These are phyloP conservation scores for Colletotrichum sidae DNA, from an alignment of 2,329 filamentous ascomycete species.

Conservation along the genomic window DNA sequence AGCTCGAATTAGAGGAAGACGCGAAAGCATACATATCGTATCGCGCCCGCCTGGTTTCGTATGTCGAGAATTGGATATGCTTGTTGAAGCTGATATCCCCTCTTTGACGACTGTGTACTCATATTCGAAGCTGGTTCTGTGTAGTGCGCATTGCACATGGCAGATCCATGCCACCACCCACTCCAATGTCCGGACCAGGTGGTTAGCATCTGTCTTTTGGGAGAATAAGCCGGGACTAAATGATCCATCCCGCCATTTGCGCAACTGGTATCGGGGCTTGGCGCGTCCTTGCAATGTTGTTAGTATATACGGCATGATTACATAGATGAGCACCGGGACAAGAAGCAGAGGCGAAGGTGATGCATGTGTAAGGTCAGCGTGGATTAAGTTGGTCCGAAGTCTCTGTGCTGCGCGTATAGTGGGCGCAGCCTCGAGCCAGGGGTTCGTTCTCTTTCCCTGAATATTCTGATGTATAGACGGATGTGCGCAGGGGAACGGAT, in stretches of 20 bases:
- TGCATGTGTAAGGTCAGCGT: too few species aligned
- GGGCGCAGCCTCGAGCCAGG: neutral
- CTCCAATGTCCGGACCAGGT: conserved; percentile 31
- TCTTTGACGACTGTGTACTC: neutral
- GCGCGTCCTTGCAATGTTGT: neutral
- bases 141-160: conserved; percentile 18
- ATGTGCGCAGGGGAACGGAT: conserved; percentile 13
- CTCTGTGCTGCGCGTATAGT: too few species aligned
- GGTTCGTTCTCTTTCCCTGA: neutral
- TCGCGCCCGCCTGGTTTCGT: conserved; percentile 23
- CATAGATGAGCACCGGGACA: neutral
- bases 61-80: neutral
- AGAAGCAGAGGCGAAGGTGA: neutral
- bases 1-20: conserved; percentile 28
- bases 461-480: neutral
- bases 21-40: conserved; percentile 23
- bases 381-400: too few species aligned
- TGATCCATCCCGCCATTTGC: conserved; percentile 21
- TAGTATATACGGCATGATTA: neutral
- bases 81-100: neutral
- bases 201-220: conserved; percentile 19
- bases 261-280: conserved; percentile 12
- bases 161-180: conserved; percentile 24
- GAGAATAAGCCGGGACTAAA: conserved; percentile 16
- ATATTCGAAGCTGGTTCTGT: neutral